phyloP scores from a whole-genome alignment of 1,139 yeast species.

The Meyerozyma sp. region DNA sequence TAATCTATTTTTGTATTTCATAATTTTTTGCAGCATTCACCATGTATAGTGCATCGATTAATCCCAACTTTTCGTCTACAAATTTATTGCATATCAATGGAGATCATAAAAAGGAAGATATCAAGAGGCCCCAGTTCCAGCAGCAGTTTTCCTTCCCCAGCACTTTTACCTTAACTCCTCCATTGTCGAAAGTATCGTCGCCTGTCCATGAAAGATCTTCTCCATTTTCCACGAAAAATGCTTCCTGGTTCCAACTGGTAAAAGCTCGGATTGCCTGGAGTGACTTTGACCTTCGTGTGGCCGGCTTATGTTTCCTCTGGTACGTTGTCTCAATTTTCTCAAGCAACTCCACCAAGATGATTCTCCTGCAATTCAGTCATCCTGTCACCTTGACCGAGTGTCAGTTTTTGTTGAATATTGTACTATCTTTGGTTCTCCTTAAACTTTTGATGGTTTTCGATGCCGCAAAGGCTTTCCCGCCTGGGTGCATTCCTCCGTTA shows the following conservation, averaged over 20 bases:
- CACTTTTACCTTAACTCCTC: constrained; percentile 30
- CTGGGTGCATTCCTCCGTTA: constrained; percentile 50
- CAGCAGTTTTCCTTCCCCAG: constrained; percentile 7
- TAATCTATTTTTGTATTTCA: background rate
- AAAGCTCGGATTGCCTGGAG: constrained; percentile 21
- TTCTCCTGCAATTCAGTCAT: constrained; percentile 61
- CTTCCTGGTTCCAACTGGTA: constrained; percentile 2
- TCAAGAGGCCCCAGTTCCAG: constrained; percentile 7
- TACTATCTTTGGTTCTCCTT: constrained; percentile 39
- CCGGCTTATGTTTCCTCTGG: constrained; percentile 63
- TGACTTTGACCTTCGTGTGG: constrained; percentile 18
- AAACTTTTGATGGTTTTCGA: constrained; percentile 7
- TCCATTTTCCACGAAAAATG: constrained; percentile 2
- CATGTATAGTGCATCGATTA: constrained; percentile 1
- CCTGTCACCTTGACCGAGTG: constrained; percentile 84
- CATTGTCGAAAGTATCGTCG: constrained; percentile 28
- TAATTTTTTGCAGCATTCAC: background rate
- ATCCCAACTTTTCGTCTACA: constrained; percentile 6
- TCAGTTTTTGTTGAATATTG: constrained; percentile 70
- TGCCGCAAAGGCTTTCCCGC: constrained; percentile 37
- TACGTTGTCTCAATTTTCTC: constrained; percentile 77
- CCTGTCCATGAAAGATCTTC: constrained; percentile 18
- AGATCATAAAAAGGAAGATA: constrained; percentile 5
- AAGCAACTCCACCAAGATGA: constrained; percentile 73
- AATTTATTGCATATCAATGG: constrained; percentile 10